Evolutionary conservation across 2,329 filamentous ascomycete species (phyloP).

Genomic region (Pseudocercospora vitis): DNA sequence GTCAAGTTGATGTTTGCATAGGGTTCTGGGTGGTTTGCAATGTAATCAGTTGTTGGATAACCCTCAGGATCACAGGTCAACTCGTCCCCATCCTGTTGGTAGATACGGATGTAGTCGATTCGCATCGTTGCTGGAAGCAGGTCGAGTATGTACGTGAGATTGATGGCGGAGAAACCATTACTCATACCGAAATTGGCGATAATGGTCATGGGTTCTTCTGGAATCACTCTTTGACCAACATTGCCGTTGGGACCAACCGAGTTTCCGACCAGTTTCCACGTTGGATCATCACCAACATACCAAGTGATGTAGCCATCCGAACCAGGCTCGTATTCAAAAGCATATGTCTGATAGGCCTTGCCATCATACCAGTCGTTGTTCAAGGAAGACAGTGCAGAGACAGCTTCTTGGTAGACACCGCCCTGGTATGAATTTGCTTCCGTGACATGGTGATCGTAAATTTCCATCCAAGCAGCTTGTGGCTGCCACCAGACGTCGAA

Average conservation of each 20-base stretch:
- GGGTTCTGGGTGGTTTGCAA: conserved; percentile 59
- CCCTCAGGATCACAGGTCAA: conserved; percentile 66
- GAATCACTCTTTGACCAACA: conserved; percentile 63
- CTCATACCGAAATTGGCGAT: conserved; percentile 72
- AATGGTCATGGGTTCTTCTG: conserved; percentile 66
- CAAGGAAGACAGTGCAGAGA: conserved; percentile 61
- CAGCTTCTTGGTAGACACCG: conserved; percentile 62
- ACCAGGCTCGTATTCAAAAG: conserved; percentile 64
- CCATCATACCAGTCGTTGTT: conserved; percentile 69
- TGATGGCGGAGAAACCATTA: conserved; percentile 62
- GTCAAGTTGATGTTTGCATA: conserved; percentile 67
- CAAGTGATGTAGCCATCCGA: conserved; percentile 62
- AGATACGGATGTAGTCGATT: conserved; percentile 70
- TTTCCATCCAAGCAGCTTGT: conserved; percentile 58
- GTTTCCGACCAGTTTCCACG: conserved; percentile 62
- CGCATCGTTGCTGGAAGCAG: conserved; percentile 64
- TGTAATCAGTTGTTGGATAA: conserved; percentile 68
- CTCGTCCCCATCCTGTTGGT: conserved; percentile 61
- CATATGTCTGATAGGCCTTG: conserved; percentile 62
- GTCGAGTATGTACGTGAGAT: conserved; percentile 56
- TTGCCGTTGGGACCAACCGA: conserved; percentile 69
- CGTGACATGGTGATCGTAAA: conserved; percentile 61
- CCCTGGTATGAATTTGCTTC: conserved; percentile 62
- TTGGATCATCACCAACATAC: conserved; percentile 65
- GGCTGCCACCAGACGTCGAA: conserved; percentile 71